phyloP scores from a whole-genome alignment of 2,329 filamentous ascomycete genomes.

The Paracorniculantispora psalliotae region DNA sequence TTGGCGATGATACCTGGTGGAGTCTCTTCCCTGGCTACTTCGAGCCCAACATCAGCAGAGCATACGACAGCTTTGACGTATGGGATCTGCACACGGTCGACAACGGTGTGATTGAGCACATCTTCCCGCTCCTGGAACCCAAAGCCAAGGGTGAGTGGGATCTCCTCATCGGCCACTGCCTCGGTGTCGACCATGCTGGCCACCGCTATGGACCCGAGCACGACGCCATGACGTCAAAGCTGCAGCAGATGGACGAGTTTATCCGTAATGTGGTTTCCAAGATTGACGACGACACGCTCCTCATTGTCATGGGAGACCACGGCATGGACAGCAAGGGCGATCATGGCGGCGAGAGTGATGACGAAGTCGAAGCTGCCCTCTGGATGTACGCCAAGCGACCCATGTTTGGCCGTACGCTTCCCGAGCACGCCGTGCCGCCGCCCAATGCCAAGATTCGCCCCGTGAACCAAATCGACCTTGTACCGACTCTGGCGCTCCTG shows the following conservation, averaged over 20 bases:
- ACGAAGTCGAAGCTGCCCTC: conserved; percentile 87
- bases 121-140: conserved; percentile 73
- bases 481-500: conserved; percentile 83
- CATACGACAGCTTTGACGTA: conserved; percentile 97
- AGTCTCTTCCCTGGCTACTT: conserved; percentile 92
- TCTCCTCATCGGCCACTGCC: conserved; percentile 86
- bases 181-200: conserved; percentile 94
- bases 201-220: conserved; percentile 95
- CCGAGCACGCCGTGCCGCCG: conserved; percentile 53
- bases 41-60: conserved; percentile 73
- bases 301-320: conserved; percentile 98
- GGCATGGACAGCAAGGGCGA: conserved; percentile 98
- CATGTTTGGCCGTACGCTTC: conserved; percentile 71
- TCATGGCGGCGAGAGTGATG: conserved; percentile 95
- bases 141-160: conserved; percentile 73
- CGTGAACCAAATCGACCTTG: conserved; percentile 84
- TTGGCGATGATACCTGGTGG: conserved; percentile 98
- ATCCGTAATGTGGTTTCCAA: conserved; percentile 64
- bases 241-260: conserved; percentile 84
- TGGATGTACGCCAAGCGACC: conserved; percentile 97
- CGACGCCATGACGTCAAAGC: conserved; percentile 82
- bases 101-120: conserved; percentile 86
- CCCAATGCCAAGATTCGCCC: conserved; percentile 72
- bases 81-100: conserved; percentile 97
- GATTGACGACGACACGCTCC: conserved; percentile 78